Base-by-base conservation (phyloP, 495 filamentous ascomycete genomes). In the Paragyromitra xinjiangensis region DNA sequence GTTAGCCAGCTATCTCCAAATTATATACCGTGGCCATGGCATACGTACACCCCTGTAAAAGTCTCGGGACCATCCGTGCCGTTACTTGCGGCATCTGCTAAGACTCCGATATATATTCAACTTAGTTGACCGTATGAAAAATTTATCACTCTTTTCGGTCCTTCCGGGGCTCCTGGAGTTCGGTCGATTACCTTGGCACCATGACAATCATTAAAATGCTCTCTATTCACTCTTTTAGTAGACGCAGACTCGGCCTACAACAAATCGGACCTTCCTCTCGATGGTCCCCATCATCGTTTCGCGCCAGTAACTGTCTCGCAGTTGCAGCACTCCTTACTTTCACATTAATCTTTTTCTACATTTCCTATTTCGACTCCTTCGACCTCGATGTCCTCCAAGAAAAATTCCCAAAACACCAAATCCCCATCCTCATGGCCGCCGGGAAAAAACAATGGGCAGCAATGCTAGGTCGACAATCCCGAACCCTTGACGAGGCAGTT, bases 401-500 rank as follows among this genome's bases (percentile, higher is more conserved):
- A 22, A 12, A n/a, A 34, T 22, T 55, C 6, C 8, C 53, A 37
- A 61, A 39, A 24, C 78, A 81, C 37, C 72, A 69, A 11, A 81
- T 80, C 29, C 77, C 79, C 11, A 39, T 22, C 24, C 63, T 81
- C 24, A 80, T 81, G 45, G 64, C 39, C 3, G 62, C 71, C 9
- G 77, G 61, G 6, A 51, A 77, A 39, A 29, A 66, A 22, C 67
- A 73, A 64, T 81, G 79, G 79, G 37, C 29, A 16, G 39, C 50
- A 12, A 73, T 83, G 62, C 69, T 86, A 11, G 67, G 69, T 16
- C 73, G 71, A 26, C 86, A 88, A 76, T 88, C 87, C 12, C 77
- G 83, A 53, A 84, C 82, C 0, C 76, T 88, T 22, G 79, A 78
- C 8, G 81, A 84, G n/a, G 85, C 86, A 26, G 85, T 85, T 1